Evolutionary conservation across 345 rosid species (phyloP).

Genomic region (Raphanus raphanistrum): DNA sequence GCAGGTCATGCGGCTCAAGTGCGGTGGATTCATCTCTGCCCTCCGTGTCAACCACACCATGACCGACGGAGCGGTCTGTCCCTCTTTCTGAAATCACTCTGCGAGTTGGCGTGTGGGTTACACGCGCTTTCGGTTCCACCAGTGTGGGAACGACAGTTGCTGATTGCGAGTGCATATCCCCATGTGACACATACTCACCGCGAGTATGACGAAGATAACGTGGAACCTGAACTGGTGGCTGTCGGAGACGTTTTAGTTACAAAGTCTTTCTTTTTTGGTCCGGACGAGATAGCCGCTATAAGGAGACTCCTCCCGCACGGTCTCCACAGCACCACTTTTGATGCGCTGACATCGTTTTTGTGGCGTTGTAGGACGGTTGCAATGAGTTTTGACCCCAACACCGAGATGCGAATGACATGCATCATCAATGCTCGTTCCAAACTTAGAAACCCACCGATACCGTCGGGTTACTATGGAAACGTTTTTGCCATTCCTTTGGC

Average conservation of each 20-base stretch:
- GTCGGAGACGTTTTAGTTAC: constrained; percentile 32
- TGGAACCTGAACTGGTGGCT: constrained; percentile 25
- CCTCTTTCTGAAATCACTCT: constrained; percentile 45
- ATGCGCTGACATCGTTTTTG: constrained; percentile 49
- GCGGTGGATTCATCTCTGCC: constrained; percentile 51
- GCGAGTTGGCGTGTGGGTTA: constrained; percentile 47
- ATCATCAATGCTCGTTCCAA: constrained; percentile 46
- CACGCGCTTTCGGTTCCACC: constrained; percentile 42
- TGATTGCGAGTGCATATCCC: constrained; percentile 38
- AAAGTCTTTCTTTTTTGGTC: constrained; percentile 61
- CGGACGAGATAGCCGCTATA: constrained; percentile 41
- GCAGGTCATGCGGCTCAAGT: constrained; percentile 50
- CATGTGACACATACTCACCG: constrained; percentile 47
- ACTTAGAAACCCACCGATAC: constrained; percentile 42
- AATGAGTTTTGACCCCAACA: constrained; percentile 46
- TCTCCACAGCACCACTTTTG: constrained; percentile 42
- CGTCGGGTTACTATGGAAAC: constrained; percentile 57
- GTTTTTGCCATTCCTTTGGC: constrained; percentile 46
- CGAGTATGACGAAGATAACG: constrained; percentile 50
- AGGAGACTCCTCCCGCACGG: constrained; percentile 40
- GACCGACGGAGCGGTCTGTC: constrained; percentile 49
- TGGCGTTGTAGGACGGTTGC: constrained; percentile 64
- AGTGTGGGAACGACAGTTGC: constrained; percentile 50
- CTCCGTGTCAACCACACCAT: constrained; percentile 51
- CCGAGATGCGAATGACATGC: constrained; percentile 50